phyloP scores from a whole-genome alignment of 495 filamentous ascomycete genomes.

The Aspergillus saccharolyticus region DNA sequence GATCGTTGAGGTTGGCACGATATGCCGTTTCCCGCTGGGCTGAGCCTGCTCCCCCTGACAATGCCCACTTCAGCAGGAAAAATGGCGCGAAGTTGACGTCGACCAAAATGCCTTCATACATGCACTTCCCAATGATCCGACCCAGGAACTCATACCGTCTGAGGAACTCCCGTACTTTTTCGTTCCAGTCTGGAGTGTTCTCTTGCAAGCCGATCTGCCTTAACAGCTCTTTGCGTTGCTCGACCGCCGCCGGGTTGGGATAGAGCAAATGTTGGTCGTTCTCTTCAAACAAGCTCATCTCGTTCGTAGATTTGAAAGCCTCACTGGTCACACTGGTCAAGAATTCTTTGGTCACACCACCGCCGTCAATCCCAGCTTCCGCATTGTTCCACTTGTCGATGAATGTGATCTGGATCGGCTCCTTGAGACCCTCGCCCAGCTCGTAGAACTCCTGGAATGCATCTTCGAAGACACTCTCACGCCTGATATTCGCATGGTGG shows the following conservation, averaged over 20 bases:
- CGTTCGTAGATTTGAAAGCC: slow-evolving; percentile 62
- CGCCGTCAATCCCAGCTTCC: slow-evolving; percentile 95
- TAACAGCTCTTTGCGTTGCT: slow-evolving; percentile 61
- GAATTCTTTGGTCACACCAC: slow-evolving; percentile 97
- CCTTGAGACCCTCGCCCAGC: slow-evolving; percentile 78
- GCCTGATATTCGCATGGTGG: slow-evolving; percentile 76
- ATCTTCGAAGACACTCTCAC: slow-evolving; percentile 79
- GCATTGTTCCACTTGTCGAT: slow-evolving; percentile 81
- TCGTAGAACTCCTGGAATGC: slow-evolving; percentile 80
- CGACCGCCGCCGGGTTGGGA: slow-evolving; percentile 76
- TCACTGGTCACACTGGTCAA: slow-evolving; percentile 84
- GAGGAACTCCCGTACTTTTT: slow-evolving; percentile 56
- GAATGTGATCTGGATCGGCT: slow-evolving; percentile 97
- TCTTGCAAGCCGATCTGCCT: slow-evolving; percentile 50
- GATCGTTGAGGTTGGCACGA: slow-evolving; percentile 84
- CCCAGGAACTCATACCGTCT: slow-evolving; percentile 87
- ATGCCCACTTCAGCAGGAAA: slow-evolving; percentile 92
- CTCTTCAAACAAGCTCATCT: slow-evolving; percentile 63
- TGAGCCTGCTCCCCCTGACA: slow-evolving; percentile 59
- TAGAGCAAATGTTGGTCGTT: slow-evolving; percentile 89
- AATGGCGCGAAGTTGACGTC: slow-evolving; percentile 93
- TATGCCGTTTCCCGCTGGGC: slow-evolving; percentile 66
- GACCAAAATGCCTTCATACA: slow-evolving; percentile 95
- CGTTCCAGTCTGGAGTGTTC: slow-evolving; percentile 49
- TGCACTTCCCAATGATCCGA: slow-evolving; percentile 88